phyloP scores from a whole-genome alignment of 768 basidiomycete genomes.

The Kwoniella botswanensis region DNA sequence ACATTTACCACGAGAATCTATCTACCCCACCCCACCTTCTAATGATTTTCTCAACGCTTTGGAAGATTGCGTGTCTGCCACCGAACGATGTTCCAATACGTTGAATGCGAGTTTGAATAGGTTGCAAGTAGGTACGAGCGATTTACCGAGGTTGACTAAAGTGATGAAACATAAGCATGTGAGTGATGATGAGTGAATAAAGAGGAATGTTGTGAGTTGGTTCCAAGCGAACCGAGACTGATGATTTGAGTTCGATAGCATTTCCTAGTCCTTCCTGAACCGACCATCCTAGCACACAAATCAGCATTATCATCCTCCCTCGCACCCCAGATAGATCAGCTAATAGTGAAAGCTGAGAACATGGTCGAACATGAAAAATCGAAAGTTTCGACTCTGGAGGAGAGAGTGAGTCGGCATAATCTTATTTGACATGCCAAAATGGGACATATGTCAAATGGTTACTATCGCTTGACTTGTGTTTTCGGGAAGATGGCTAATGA shows the following conservation, averaged over 20 bases:
- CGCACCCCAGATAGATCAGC: constrained; percentile 53
- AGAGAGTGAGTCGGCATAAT: constrained; percentile 34
- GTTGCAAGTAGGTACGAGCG: constrained; percentile 43
- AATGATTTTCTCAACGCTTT: constrained; percentile 44
- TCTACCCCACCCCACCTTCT: constrained; percentile 27
- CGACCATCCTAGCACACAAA: constrained; percentile 51
- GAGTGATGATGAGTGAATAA: constrained; percentile 14
- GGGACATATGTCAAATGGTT: background rate
- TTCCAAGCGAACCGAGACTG: background rate
- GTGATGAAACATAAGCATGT: constrained; percentile 54
- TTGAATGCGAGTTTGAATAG: constrained; percentile 26
- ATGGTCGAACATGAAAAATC: constrained; percentile 31
- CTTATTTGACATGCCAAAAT: background rate
- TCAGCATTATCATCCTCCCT: constrained; percentile 44
- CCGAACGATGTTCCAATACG: constrained; percentile 39
- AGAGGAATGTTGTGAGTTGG: background rate
- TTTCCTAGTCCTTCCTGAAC: constrained; percentile 54
- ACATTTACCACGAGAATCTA: constrained; percentile 26
- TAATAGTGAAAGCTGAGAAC: constrained; percentile 47
- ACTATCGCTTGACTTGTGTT: no score
- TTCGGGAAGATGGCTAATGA: no score
- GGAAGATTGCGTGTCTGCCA: constrained; percentile 51
- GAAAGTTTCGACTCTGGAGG: constrained; percentile 44
- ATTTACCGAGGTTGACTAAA: constrained; percentile 52
- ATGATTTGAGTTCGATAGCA: constrained; percentile 33